Evolutionary conservation across 805 yeast genomes (phyloP), one percentile per base, ranked within the genome.

Genomic region (Pichia californica): DNA sequence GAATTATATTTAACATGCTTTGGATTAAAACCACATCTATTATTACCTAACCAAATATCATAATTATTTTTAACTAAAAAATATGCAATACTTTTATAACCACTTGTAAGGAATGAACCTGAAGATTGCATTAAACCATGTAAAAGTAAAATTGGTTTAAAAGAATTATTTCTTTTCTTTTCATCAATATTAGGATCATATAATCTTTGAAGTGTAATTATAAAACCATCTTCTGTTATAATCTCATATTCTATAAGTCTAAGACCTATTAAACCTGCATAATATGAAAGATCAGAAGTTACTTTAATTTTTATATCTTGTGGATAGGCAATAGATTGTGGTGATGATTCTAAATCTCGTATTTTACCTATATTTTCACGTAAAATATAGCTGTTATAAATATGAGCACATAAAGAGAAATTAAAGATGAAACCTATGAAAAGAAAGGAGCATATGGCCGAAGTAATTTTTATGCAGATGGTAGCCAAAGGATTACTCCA

Each of bases 21-120:
- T 0, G 95, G 85, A 31, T 74, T 68, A 57, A 89, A 84, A 6
- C 96, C 95, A 51, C 96, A 83, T 49, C 99, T 66, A 57, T 88
- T 89, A 56, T 88, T 87, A 1, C 96, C 96, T 43, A 88, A 59
- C 96, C 96, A 88, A 8, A 88, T 88, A 52, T 88, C 96, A 55
- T 72, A 86, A 0, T 93, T 89, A 21, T 52, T 50, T 18, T 31
- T 19, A 31, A 63, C 61, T 39, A 70, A 69, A 56, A 69, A 72
- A 58, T 71, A 77, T 52, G 91, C 93, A 34, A 93, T 62, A 10
- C 95, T 83, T 46, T 83, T 77, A 44, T 73, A 70, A 0, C 98
- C 99, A n/a, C 85, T 68, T 0, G 95, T 81, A 25, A 91, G 72
- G 60, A 74, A 91, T 0, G 96, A 83, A 0, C 89, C 96, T 0